Evolutionary conservation across 805 yeast genomes (phyloP), one percentile per base, ranked within the genome.

Genomic region (Schizosaccharomyces osmophilus): DNA sequence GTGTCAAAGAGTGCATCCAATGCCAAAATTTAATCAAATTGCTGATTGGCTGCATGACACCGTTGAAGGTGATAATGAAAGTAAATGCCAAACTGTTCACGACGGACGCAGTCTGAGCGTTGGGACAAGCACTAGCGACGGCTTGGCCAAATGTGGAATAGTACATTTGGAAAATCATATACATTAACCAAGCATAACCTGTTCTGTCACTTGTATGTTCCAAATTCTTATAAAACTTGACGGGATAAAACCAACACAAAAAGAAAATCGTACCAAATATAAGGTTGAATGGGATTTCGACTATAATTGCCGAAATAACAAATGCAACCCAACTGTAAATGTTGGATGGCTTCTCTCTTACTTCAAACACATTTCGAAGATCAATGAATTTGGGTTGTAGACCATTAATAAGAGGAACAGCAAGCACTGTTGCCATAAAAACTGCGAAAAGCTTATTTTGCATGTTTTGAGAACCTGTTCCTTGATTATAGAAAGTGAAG

Each of bases 1-100:
- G 94, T 31, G 86, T 82, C 24, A 75, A 76, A 65, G 84, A 78
- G 78, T 84, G 82, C 88, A 86, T 84, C 69, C 84, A 86, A 59
- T 79, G 81, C 94, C 94, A 86, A 74, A 86, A 86, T 0, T 85
- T 82, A 13, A 94, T 93, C 82, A 85, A 78, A 61, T 75, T 71
- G 2, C 64, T 51, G 5, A 72, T 72, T 19, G 82, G 79, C 67
- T 82, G 86, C 63, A 82, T 73, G 62, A 83, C 83, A 73, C 89
- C 87, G 69, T 85, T 77, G 73, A 85, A 84, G 26, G 82, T 73
- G 62, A 83, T 75, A 66, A 79, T 70, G 68, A 84, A 78, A 43
- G 83, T 73, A 69, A 80, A 77, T 64, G 79, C 70, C 65, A 84
- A 70, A 55, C 83, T 77, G 61, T 77, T 72, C 58, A 83, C 70